Conservation (phyloP, 805 yeast species). For the Middelhovenomyces tepae region DNA sequence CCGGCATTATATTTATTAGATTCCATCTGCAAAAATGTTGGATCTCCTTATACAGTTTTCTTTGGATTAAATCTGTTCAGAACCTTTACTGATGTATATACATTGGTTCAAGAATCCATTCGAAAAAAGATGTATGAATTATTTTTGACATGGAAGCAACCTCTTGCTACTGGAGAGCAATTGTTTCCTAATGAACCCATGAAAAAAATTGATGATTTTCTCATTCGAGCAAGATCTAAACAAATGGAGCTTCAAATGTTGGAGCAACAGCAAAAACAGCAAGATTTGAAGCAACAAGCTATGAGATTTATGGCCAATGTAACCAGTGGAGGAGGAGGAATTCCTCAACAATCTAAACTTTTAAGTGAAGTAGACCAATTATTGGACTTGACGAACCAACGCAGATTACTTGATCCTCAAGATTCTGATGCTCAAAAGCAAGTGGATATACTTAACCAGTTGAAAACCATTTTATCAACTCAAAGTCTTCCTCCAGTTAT, state of each 20-base stretch:
- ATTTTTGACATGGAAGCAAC: conserved; percentile 78
- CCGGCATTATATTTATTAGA: conserved; percentile 80
- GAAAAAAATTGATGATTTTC: conserved; percentile 62
- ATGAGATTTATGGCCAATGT: conserved; percentile 11
- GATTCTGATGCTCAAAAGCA: conserved; percentile 25
- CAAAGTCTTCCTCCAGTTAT: conserved; percentile 21
- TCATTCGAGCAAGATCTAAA: conserved; percentile 25
- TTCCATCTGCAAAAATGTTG: conserved; percentile 84
- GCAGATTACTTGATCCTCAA: conserved; percentile 16
- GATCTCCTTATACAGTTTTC: conserved; percentile 77
- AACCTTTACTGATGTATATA: conserved; percentile 66
- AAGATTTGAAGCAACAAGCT: conserved; percentile 11
- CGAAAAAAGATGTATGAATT: conserved; percentile 66
- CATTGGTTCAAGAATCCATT: conserved; percentile 67
- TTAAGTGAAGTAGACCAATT: conserved; percentile 24
- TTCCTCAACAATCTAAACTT: conserved; percentile 21
- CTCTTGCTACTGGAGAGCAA: conserved; percentile 50
- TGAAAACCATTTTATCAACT: conserved; percentile 22
- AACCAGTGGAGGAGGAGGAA: too few species aligned
- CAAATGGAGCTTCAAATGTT: conserved; percentile 16
- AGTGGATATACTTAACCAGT: conserved; percentile 22
- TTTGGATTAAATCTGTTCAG: conserved; percentile 63
- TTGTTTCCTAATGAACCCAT: conserved; percentile 66
- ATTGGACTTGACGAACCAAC: conserved; percentile 17
- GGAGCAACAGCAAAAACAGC: conserved; percentile 20